Evolutionary conservation across 148 eudicot species (phyloP).

Genomic region (Dianthus caryophyllus): DNA sequence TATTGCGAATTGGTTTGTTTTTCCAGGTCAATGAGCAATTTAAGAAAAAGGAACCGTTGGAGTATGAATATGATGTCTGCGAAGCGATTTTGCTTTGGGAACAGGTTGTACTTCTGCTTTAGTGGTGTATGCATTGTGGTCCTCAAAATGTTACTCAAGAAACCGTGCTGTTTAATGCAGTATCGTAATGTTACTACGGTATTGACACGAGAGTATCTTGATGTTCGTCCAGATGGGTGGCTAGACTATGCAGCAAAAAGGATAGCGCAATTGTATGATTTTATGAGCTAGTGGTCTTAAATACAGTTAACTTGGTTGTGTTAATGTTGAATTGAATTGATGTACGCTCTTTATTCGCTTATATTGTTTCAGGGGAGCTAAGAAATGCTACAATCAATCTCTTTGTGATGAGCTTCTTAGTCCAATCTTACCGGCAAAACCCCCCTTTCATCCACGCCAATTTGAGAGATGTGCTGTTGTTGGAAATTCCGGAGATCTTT

Average conservation of each 20-base stretch:
- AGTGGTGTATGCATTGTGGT: background rate
- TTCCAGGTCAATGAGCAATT: slow-evolving; percentile 82
- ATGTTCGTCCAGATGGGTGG: slow-evolving; percentile 98
- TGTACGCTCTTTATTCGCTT: background rate
- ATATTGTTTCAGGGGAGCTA: slow-evolving; percentile 47
- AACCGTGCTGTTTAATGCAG: slow-evolving; percentile 55
- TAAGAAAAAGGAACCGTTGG: slow-evolving; percentile 78
- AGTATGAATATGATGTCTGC: slow-evolving; percentile 81
- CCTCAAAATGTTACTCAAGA: background rate
- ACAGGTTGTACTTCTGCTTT: slow-evolving; percentile 52
- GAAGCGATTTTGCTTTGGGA: slow-evolving; percentile 93
- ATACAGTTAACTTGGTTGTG: background rate
- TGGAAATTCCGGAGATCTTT: slow-evolving; percentile 95
- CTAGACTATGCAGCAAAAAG: slow-evolving; percentile 90
- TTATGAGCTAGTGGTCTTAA: slow-evolving; percentile 1
- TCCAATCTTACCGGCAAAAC: slow-evolving; percentile 77
- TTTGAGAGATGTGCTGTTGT: slow-evolving; percentile 94
- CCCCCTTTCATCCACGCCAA: slow-evolving; percentile 91
- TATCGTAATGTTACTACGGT: slow-evolving; percentile 98
- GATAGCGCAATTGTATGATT: slow-evolving; percentile 83
- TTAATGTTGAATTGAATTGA: background rate
- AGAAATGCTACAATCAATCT: slow-evolving; percentile 77
- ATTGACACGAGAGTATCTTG: slow-evolving; percentile 95
- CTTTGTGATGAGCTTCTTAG: slow-evolving; percentile 90
- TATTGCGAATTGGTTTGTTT: background rate